These are phyloP conservation scores for Lobosporangium transversale DNA, from an alignment of 192 early-diverging fungal genomes.

Conservation along the genomic window DNA sequence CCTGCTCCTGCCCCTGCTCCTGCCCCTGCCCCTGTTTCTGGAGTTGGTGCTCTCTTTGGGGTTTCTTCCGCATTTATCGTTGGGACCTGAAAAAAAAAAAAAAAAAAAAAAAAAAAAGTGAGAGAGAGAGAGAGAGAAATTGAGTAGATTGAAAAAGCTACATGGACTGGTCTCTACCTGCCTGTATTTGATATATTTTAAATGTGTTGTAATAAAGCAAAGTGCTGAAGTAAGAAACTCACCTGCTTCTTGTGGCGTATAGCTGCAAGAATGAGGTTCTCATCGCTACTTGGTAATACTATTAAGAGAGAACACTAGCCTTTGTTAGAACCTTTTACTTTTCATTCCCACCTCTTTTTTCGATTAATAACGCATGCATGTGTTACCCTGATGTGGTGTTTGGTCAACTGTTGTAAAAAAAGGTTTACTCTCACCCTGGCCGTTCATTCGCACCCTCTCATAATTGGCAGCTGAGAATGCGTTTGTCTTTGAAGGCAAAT, in stretches of 20 bases:
- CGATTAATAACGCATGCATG: neutral
- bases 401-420: slow-evolving; percentile 28
- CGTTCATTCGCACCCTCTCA: slow-evolving; percentile 15
- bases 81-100: slow-evolving; percentile 1
- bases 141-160: too few species aligned
- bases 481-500: slow-evolving; percentile 41
- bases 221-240: too few species aligned
- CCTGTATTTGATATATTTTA: too few species aligned
- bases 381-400: slow-evolving; percentile 1
- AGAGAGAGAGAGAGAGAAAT: too few species aligned
- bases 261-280: slow-evolving; percentile 36
- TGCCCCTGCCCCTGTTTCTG: too few species aligned
- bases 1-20: too few species aligned
- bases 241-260: slow-evolving; percentile 39
- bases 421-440: slow-evolving; percentile 2
- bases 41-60: slow-evolving; percentile 15
- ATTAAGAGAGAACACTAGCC: neutral
- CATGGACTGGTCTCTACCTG: too few species aligned
- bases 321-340: neutral
- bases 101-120: too few species aligned
- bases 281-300: slow-evolving; percentile 33
- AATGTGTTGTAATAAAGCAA: too few species aligned
- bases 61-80: neutral
- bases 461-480: slow-evolving; percentile 27
- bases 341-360: neutral